These are phyloP conservation scores for Talaromyces borbonicus DNA, from an alignment of 495 filamentous ascomycete species.

Conservation along the genomic window DNA sequence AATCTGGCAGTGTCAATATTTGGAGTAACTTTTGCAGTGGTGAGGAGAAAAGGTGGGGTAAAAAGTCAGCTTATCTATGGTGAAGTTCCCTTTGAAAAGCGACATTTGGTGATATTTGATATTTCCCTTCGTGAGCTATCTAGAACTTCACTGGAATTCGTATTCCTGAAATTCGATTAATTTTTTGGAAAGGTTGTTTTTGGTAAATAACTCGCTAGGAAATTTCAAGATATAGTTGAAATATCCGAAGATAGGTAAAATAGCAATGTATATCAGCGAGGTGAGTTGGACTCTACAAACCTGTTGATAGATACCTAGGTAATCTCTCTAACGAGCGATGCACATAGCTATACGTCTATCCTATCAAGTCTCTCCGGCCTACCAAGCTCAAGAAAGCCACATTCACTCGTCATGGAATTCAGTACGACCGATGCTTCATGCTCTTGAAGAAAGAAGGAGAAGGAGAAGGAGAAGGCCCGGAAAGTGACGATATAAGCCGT, in stretches of 20 bases:
- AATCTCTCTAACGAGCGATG: background rate
- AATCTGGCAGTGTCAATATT: too few species aligned
- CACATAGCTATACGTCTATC: conserved; percentile 69
- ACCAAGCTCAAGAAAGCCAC: conserved; percentile 44
- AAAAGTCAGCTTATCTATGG: too few species aligned
- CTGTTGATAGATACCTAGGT: background rate
- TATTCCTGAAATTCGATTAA: too few species aligned
- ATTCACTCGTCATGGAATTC: conserved; percentile 57
- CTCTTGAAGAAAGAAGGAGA: conserved; percentile 45
- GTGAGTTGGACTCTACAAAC: too few species aligned
- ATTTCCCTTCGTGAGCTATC: too few species aligned
- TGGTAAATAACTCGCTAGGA: too few species aligned
- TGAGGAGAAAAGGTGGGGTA: too few species aligned
- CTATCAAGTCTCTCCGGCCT: conserved; percentile 75
- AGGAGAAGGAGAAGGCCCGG: background rate
- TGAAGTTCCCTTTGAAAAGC: too few species aligned
- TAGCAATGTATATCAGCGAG: conserved; percentile 5
- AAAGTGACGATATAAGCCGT: conserved; percentile 3
- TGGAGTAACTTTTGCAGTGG: too few species aligned
- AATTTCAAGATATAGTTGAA: background rate
- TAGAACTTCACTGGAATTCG: too few species aligned
- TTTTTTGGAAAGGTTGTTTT: too few species aligned
- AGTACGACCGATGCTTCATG: conserved; percentile 72
- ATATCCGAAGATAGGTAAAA: background rate
- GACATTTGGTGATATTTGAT: too few species aligned